A percentile compares a stretch with the other conserved stretches of the same genome.
Evolutionary conservation across 2,329 filamentous ascomycete species (phyloP).

Genomic region (Massarina eburnea): DNA sequence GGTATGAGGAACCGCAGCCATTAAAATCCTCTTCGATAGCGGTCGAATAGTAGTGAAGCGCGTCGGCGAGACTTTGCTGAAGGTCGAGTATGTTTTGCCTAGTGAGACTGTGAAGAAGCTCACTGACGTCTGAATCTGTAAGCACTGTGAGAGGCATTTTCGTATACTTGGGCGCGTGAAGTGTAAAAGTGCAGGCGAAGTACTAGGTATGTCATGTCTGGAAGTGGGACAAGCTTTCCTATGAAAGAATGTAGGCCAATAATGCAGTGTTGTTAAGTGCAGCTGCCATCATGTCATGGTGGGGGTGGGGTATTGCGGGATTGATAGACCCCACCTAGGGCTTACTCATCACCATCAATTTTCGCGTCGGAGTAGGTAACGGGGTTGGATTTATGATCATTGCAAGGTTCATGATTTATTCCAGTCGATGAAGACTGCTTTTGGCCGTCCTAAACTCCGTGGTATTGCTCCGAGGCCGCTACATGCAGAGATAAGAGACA

Average conservation of each 20-base stretch:
- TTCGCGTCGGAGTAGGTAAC: neutral
- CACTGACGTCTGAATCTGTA: conserved; percentile 57
- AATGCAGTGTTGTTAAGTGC: neutral
- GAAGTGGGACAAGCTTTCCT: too few relatives aligned
- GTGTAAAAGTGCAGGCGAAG: neutral
- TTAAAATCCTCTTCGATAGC: conserved; percentile 58
- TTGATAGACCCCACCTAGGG: conserved; percentile 5
- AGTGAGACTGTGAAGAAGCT: conserved; percentile 57
- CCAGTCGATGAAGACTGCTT: conserved; percentile 35
- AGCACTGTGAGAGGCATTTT: conserved; percentile 63
- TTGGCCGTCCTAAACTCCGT: conserved; percentile 44
- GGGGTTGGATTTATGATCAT: conserved; percentile 15
- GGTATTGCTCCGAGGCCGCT: conserved; percentile 41
- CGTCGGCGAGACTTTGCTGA: conserved; percentile 60
- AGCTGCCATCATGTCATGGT: neutral
- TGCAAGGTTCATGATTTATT: conserved; percentile 38
- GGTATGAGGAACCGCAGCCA: conserved; percentile 61
- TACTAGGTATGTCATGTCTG: too few relatives aligned
- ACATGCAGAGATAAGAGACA: conserved; percentile 45
- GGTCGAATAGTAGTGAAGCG: conserved; percentile 66
- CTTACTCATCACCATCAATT: conserved; percentile 17
- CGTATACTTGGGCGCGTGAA: neutral
- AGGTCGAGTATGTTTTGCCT: conserved; percentile 60
- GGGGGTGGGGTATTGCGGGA: neutral
- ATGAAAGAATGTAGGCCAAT: too few relatives aligned